phyloP scores from a whole-genome alignment of 2,329 filamentous ascomycete species.

The Penicillium italicum region DNA sequence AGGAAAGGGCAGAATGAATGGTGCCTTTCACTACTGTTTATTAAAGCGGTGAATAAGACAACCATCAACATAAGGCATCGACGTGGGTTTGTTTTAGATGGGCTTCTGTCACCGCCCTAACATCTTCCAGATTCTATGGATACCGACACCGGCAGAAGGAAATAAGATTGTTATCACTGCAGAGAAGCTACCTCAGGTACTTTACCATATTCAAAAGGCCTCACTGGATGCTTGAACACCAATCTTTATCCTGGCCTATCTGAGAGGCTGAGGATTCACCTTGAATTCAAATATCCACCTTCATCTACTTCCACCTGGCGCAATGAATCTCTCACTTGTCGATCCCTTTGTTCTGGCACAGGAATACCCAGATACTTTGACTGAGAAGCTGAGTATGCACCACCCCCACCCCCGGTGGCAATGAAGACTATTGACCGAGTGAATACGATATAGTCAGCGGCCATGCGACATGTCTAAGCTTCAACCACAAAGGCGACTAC shows the following conservation, averaged over 20 bases:
- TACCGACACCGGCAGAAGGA: constrained; percentile 6
- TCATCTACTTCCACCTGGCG: constrained; percentile 3
- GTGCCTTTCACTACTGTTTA: neutral
- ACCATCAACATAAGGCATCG: constrained; percentile 2
- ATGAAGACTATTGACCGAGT: constrained; percentile 13
- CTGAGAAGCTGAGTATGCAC: constrained; percentile 71
- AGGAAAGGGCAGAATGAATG: neutral
- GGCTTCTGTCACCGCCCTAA: constrained; percentile 10
- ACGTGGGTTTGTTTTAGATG: neutral
- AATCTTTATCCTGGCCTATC: constrained; percentile 22
- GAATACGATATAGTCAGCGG: constrained; percentile 50
- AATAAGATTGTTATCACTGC: neutral
- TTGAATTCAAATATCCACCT: neutral
- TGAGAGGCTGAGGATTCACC: constrained; percentile 20
- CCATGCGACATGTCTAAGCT: constrained; percentile 68
- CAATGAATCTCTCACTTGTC: constrained; percentile 68
- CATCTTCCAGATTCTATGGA: constrained; percentile 2
- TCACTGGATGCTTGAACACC: constrained; percentile 27
- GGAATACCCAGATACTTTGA: constrained; percentile 88
- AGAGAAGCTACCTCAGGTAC: neutral
- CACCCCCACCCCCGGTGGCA: neutral
- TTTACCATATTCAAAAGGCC: neutral
- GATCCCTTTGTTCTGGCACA: constrained; percentile 69
- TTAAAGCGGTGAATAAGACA: constrained; percentile 5
- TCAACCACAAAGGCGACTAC: constrained; percentile 92